These are phyloP conservation scores for Botryotinia globosa DNA, from an alignment of 2,329 filamentous ascomycete genomes.

Conservation along the genomic window DNA sequence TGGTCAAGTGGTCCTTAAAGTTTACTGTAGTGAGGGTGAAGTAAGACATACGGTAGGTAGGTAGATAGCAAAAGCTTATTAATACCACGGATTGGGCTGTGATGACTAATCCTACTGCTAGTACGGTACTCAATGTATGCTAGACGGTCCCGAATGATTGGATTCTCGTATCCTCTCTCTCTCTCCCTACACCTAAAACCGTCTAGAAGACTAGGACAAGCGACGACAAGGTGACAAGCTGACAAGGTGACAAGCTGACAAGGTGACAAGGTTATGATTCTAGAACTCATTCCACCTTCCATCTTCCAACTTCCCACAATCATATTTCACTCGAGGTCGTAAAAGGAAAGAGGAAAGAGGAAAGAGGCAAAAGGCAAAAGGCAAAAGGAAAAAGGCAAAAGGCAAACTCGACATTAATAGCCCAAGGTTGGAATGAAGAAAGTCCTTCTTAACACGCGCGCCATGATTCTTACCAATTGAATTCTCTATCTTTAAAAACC, in stretches of 20 bases:
- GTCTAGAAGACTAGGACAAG: background rate
- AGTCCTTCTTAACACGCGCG: background rate
- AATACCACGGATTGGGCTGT: background rate
- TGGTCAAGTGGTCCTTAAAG: background rate
- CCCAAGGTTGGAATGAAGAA: background rate
- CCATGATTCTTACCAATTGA: conserved; percentile 3
- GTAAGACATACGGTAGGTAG: too few relatives aligned
- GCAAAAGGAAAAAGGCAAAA: background rate
- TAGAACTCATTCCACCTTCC: background rate
- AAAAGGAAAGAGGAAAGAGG: background rate
- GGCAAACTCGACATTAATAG: background rate
- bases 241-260: background rate
- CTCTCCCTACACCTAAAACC: background rate
- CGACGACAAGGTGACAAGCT: background rate
- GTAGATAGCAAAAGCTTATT: background rate
- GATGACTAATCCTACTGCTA: background rate
- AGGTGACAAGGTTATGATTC: background rate
- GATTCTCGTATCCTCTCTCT: background rate
- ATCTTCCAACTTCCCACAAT: background rate
- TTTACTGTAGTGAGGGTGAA: background rate
- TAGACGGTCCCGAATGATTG: background rate
- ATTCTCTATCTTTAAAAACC: background rate
- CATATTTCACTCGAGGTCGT: too few relatives aligned
- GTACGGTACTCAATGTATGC: background rate
- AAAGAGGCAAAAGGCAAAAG: too few relatives aligned